Evolutionary conservation across 371 early-diverging fungal genomes (phyloP).

Genomic region (Mucor plumbeus): DNA sequence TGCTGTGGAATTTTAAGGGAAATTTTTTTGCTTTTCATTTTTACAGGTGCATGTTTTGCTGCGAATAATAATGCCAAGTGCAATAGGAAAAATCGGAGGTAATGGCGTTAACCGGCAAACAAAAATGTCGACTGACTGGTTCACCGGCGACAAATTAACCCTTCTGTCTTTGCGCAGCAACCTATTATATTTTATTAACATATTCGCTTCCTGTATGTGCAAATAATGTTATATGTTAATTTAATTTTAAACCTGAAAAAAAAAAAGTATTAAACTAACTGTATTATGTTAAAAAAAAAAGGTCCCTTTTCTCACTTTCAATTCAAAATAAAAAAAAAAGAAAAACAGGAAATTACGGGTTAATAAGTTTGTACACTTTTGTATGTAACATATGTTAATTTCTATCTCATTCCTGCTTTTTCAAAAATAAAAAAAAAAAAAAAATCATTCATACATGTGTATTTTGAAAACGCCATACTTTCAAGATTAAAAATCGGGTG

Average conservation of each 20-base stretch:
- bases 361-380: not conserved
- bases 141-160: slow-evolving; percentile 4
- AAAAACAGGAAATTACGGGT: slow-evolving; percentile 1
- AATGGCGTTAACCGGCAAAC: not conserved
- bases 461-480: not conserved
- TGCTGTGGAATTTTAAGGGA: not conserved
- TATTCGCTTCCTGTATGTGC: not conserved
- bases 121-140: not conserved
- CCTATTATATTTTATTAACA: not conserved
- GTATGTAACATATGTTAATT: not conserved
- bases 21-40: not conserved
- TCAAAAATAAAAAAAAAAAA: no score
- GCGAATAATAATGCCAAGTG: not conserved
- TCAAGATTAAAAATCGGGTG: not conserved
- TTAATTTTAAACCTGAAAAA: no score
- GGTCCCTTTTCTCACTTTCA: not conserved
- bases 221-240: no score
- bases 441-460: no score
- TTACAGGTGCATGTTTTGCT: no score
- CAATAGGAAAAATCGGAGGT: not conserved
- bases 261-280: no score
- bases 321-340: not conserved
- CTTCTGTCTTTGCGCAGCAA: not conserved
- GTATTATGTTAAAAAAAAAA: slow-evolving; percentile 1
- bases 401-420: no score